Percentiles rank a stretch among this genome's conserved stretches.
These are phyloP conservation scores for Coemansia sp. DNA, from an alignment of 192 early-diverging fungal genomes.

Conservation along the genomic window DNA sequence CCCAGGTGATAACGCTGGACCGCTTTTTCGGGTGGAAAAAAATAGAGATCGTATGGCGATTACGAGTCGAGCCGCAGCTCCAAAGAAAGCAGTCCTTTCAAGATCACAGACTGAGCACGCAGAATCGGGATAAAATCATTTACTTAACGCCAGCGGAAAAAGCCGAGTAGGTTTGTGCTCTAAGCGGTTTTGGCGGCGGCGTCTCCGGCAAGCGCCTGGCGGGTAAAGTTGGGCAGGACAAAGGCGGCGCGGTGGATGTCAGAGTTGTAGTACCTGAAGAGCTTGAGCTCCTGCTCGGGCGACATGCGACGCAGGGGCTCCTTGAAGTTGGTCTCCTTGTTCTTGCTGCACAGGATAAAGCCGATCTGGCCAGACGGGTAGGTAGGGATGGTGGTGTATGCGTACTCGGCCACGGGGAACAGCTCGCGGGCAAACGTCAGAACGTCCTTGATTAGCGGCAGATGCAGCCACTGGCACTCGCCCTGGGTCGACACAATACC, in stretches of 20 bases:
- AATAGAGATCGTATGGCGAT: neutral
- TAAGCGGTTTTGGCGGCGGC: constrained; percentile 6
- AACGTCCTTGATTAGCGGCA: constrained; percentile 89
- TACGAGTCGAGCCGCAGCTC: neutral
- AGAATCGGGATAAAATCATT: no score
- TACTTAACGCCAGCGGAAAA: no score
- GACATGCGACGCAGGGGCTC: constrained; percentile 74
- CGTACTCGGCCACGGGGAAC: constrained; percentile 92
- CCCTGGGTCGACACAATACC: constrained; percentile 97
- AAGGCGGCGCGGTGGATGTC: constrained; percentile 92
- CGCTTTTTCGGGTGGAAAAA: neutral
- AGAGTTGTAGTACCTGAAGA: constrained; percentile 92
- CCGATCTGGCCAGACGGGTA: constrained; percentile 99
- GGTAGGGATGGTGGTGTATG: constrained; percentile 92
- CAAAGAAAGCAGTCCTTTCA: no score
- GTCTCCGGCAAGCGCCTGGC: constrained; percentile 19
- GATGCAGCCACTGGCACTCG: constrained; percentile 99
- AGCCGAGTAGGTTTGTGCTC: no score
- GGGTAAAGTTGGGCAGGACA: constrained; percentile 90
- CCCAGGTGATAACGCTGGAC: no score
- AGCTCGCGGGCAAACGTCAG: constrained; percentile 74
- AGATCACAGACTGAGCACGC: no score
- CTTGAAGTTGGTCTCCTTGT: constrained; percentile 67
- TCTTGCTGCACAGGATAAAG: constrained; percentile 90
- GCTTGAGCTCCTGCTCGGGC: constrained; percentile 75